These are phyloP conservation scores for Parathielavia appendiculata DNA, from an alignment of 495 filamentous ascomycete genomes.

Conservation along the genomic window DNA sequence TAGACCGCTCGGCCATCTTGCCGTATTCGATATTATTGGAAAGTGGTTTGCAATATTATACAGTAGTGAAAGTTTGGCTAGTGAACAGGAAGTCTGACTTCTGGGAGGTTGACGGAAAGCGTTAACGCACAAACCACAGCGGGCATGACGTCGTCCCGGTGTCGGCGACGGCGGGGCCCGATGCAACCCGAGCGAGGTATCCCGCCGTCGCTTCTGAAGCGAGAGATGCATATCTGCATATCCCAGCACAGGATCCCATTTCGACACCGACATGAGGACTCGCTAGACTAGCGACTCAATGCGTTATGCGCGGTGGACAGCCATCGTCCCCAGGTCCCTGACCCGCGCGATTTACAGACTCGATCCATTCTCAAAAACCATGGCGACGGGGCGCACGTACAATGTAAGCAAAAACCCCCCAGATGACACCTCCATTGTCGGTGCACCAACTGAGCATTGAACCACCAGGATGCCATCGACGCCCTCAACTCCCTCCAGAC, in stretches of 20 bases:
- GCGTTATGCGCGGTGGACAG: slow-evolving; percentile 21
- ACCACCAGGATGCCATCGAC: slow-evolving; percentile 68
- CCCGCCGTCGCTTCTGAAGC: slow-evolving; percentile 2
- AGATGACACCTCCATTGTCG: background rate
- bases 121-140: slow-evolving; percentile 1
- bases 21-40: slow-evolving; percentile 13
- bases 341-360: slow-evolving; percentile 1
- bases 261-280: slow-evolving; percentile 2
- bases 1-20: slow-evolving; percentile 35
- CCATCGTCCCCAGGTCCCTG: slow-evolving; percentile 11
- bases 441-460: background rate
- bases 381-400: slow-evolving; percentile 24
- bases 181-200: slow-evolving; percentile 13
- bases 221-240: background rate
- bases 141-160: slow-evolving; percentile 7
- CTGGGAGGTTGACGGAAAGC: too few relatives aligned
- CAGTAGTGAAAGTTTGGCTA: background rate
- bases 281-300: slow-evolving; percentile 10
- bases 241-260: background rate
- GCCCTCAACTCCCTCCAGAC: slow-evolving; percentile 87
- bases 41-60: background rate
- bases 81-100: background rate
- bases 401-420: slow-evolving; percentile 19
- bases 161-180: slow-evolving; percentile 4
- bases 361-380: background rate